Evolutionary conservation across 805 yeast genomes (phyloP), one percentile per base, ranked within the genome.

Genomic region (Saccharomycopsis guyanensis): DNA sequence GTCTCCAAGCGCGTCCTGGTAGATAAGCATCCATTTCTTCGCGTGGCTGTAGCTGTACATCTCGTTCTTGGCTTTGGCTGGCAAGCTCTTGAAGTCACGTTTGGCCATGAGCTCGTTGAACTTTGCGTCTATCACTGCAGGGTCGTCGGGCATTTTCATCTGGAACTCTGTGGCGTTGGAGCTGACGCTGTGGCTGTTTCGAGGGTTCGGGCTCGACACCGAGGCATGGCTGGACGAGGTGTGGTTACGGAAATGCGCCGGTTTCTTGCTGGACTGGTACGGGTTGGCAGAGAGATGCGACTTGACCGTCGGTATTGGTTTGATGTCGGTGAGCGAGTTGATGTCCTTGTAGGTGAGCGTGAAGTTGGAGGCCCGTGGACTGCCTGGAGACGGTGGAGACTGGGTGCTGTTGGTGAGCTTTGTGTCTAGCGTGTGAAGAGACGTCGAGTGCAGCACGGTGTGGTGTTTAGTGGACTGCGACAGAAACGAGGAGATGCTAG

Each of bases 21-120:
- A 78, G 35, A 89, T 82, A 54, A 89, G 71, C 82, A 86, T 80
- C 95, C 96, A 88, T 64, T 91, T 91, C 56, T 87, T 86, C 41
- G 82, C 86, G 0, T 76, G 66, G 37, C 83, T 75, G 59, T 83
- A 88, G 55, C 73, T 75, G 57, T 77, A 70, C 84, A 91, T 79
- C 58, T 86, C 93, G 46, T 70, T 73, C 54, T 80, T 80, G 2
- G 93, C 95, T 43, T 75, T 76, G 22, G 76, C 76, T 0, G 96
- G 86, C 27, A 83, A 66, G 36, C 71, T 65, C 51, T 72, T 77
- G 63, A 86, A 83, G 60, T 89, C 94, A 57, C 96, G 76, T 55
- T 80, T 78, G 43, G 76, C 80, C 91, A 89, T 83, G 51, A 89
- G 74, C 49, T 82, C 88, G 45, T 77, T 72, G 59, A 86, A 88